Conservation (phyloP, 805 yeast species). For the Monosporozyma aerobia region DNA sequence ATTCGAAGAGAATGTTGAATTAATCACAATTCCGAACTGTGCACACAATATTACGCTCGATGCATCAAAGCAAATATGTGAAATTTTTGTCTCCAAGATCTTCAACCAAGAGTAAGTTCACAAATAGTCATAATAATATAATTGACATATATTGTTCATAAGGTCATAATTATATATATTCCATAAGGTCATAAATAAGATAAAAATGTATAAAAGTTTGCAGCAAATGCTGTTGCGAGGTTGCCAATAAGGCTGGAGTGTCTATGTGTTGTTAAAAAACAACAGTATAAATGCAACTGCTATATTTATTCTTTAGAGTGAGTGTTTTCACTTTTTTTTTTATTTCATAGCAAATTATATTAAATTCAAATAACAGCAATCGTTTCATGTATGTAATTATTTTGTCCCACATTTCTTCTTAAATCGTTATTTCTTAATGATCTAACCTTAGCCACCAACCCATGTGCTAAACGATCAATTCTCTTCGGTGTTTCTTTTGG, state of each 20-base stretch:
- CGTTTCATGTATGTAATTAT: constrained; percentile 14
- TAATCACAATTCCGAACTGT: constrained; percentile 13
- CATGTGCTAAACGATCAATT: constrained; percentile 16
- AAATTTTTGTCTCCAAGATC: constrained; percentile 4
- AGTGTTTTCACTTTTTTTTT: background rate
- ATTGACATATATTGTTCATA: background rate
- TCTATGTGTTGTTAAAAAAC: background rate
- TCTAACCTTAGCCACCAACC: constrained; percentile 10
- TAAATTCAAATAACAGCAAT: background rate
- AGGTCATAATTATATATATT: background rate
- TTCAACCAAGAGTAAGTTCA: background rate
- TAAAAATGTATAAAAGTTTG: background rate
- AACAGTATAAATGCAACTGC: background rate
- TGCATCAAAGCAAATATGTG: constrained; percentile 10
- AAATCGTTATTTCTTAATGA: constrained; percentile 20
- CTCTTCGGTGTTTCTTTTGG: constrained; percentile 12
- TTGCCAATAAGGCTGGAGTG: background rate
- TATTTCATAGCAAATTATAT: background rate
- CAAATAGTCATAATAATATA: background rate
- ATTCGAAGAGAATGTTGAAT: constrained; percentile 2
- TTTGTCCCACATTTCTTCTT: constrained; percentile 26
- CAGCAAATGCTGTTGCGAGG: background rate
- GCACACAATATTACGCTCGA: constrained; percentile 25
- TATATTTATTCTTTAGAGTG: background rate
- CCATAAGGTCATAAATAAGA: background rate